Conservation (phyloP, 2,329 filamentous ascomycete genomes). For the Alternaria alternata region DNA sequence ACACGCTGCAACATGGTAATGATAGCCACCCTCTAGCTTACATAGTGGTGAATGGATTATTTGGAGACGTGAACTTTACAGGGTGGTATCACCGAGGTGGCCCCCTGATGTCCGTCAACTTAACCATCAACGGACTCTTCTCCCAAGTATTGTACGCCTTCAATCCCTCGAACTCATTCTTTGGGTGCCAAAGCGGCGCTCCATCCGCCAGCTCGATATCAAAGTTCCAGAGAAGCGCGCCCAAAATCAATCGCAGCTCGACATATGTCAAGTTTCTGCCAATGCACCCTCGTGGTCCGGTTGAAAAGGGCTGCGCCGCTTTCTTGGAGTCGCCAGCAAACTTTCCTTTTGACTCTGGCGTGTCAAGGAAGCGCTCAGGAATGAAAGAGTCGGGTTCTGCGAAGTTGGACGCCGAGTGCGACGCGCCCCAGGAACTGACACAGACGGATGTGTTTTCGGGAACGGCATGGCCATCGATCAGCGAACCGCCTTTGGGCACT, state of each 20-base stretch:
- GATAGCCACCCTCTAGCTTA: background rate
- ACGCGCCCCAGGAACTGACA: constrained; percentile 39
- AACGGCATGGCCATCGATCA: constrained; percentile 50
- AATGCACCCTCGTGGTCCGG: constrained; percentile 44
- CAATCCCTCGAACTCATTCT: constrained; percentile 38
- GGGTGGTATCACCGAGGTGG: constrained; percentile 11
- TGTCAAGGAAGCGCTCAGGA: constrained; percentile 48
- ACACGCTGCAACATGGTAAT: background rate
- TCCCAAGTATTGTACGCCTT: constrained; percentile 47
- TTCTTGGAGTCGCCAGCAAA: constrained; percentile 38
- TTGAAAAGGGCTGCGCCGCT: constrained; percentile 43
- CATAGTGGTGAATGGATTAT: background rate
- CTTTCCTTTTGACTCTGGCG: constrained; percentile 19
- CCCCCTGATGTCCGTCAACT: constrained; percentile 40
- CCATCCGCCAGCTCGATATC: constrained; percentile 45
- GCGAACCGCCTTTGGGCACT: constrained; percentile 46
- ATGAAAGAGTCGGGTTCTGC: constrained; percentile 42
- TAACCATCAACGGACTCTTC: constrained; percentile 45
- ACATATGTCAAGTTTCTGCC: constrained; percentile 47
- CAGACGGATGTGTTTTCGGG: constrained; percentile 44
- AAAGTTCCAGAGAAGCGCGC: constrained; percentile 46
- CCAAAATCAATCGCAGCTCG: constrained; percentile 43
- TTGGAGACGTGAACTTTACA: background rate
- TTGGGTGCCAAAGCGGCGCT: constrained; percentile 39
- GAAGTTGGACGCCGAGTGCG: constrained; percentile 45